Evolutionary conservation across 2,329 filamentous ascomycete genomes (phyloP), one percentile per base, ranked within the genome.

Genomic region (Plectosphaerella sp.): DNA sequence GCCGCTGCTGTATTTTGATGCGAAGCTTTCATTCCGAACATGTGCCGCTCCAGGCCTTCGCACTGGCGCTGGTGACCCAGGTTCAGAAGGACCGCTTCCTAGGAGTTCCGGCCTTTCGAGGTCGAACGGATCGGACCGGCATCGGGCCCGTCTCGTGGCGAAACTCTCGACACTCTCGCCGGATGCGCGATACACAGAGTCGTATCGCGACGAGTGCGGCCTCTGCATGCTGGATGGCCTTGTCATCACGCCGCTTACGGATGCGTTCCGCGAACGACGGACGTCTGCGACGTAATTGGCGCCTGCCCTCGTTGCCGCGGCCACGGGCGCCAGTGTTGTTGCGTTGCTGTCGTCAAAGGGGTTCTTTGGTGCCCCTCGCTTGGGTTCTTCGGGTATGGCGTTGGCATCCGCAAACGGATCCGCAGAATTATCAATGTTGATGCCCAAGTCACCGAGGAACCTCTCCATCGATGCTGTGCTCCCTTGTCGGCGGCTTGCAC

Each of bases 41-140:
- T 72, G 72, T 5, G 68, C 64, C 5, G 56, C 59, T 5, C 60
- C 63, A 47, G 62, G 62, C 46, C 66, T 71, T n/a, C 16, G 28
- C 8, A 33, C 28, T 12, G 28, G 28, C 11, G 3, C 16, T 8
- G 41, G 41, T 11, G 41, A 43, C 41, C n/a, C n/a, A 20, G 9
- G n/a, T 18, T 18, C 41, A 12, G 60, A 59, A 15, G 62, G 60
- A 33, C 64, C 60, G 45, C 28, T 33, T 9, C 60, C 60, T 4
- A 74, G 67, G 7, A 78, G 66, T 59, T 80, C 72, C 35, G 78
- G 72, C 43, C 72, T 65, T 61, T 86, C 83, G n/a, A 86, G 71
- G 58, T 87, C 83, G 60, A 86, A 86, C 2, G 82, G 83, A 57
- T 86, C 82, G 2, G 82, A 84, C 45, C 82, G 79, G 62, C 83